Evolutionary conservation across 75 land plant genomes (phyloP), one percentile per base, ranked within the genome.

Genomic region (Adiantum capillusveneris): DNA sequence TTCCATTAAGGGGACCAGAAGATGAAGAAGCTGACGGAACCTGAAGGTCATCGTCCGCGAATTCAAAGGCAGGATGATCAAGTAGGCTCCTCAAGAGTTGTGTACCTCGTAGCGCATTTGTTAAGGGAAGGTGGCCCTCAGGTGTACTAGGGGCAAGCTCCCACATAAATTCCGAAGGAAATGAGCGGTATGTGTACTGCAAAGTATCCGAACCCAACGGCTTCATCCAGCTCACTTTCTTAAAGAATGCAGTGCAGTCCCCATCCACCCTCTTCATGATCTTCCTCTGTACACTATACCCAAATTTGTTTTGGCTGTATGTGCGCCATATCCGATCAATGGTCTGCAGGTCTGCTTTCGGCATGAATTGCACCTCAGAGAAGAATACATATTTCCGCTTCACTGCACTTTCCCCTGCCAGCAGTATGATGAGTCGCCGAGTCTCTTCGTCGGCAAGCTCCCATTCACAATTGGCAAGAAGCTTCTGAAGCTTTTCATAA

Each of bases 301-400:
- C 98, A 51, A 85, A 93, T 25, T 71, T 79, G 59, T 55, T 51
- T 60, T 71, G 60, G 73, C 96, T 93, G 87, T 77, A 57, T 0
- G 55, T 12, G 29, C 71, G 44, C 98, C 98, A 93, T 11, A 93
- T 84, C 21, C 54, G 57, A 58, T 93, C 96, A 7, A 93, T 80
- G 60, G 82, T 58, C 16, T 37, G 50, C 30, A 93, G 79, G 59
- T 85, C 81, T 2, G 67, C 28, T 7, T 29, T 64, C 0, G 87
- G 21, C 22, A 93, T 83, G 84, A 89, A 93, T 72, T 89, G 71
- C 0, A 83, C 87, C 63, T 93, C 98, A 11, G 98, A 89, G 81
- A 93, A 93, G 81, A 81, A 93, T 39, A 93, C 95, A 65, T 93
- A 93, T n/a, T 92, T 92, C 13, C 98, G 65, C 61, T 79, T 83